Evolutionary conservation across 257 asterid genomes (phyloP).

Genomic region (Solanum arcanum): DNA sequence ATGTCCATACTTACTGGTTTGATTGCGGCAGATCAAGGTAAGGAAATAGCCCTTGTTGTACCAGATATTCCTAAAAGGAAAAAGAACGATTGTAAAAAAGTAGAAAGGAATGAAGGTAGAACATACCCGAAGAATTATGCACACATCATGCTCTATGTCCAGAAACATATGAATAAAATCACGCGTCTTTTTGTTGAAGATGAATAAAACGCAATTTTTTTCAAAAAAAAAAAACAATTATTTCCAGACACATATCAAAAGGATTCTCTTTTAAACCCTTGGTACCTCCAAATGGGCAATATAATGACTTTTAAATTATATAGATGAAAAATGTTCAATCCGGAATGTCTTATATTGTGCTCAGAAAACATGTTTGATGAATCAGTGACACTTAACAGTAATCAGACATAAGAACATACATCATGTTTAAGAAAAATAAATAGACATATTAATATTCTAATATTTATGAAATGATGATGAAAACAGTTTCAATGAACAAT

Average conservation of each 20-base stretch:
- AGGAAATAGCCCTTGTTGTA: conserved; percentile 30
- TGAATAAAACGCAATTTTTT: not conserved
- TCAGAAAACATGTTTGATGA: too few relatives aligned
- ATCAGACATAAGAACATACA: too few relatives aligned
- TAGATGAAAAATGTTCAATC: too few relatives aligned
- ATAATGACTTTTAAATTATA: not conserved
- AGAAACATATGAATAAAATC: not conserved
- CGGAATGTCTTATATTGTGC: too few relatives aligned
- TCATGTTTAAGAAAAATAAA: too few relatives aligned
- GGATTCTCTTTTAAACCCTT: not conserved
- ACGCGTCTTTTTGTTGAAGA: not conserved
- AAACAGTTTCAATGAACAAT: too few relatives aligned
- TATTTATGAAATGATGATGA: too few relatives aligned
- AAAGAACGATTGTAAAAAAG: not conserved
- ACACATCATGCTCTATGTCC: not conserved
- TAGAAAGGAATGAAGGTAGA: not conserved
- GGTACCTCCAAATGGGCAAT: not conserved
- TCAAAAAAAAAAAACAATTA: too few relatives aligned
- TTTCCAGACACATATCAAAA: not conserved
- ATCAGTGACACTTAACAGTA: too few relatives aligned
- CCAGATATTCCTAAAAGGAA: conserved; percentile 31
- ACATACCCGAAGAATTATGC: not conserved
- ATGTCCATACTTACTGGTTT: conserved; percentile 27
- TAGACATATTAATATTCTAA: too few relatives aligned
- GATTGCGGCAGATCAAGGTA: conserved; percentile 29